These are phyloP conservation scores for Tulasnella calospora DNA, from an alignment of 768 basidiomycete species.

Conservation along the genomic window DNA sequence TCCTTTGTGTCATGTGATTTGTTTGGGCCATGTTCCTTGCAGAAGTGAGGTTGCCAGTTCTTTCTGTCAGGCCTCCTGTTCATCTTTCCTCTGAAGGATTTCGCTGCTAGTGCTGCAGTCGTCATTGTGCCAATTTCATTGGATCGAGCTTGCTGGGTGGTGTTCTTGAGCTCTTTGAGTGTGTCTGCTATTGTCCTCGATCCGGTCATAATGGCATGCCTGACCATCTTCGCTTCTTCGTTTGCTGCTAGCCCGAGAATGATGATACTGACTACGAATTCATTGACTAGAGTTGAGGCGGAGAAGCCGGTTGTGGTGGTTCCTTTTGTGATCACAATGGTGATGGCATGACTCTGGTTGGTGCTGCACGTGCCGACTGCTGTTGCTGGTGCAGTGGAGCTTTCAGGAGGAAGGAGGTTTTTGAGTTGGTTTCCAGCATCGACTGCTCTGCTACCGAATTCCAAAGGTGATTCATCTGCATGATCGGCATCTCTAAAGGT, in stretches of 20 bases:
- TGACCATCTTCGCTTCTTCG: too few species aligned
- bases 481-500: not conserved
- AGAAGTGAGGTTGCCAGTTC: not conserved
- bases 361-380: not conserved
- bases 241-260: not conserved
- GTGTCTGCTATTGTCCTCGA: too few species aligned
- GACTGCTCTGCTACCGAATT: not conserved
- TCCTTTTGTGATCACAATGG: not conserved
- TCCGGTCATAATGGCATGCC: too few species aligned
- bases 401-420: not conserved
- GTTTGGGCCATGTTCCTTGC: not conserved
- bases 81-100: too few species aligned
- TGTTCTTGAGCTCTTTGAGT: too few species aligned
- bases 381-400: not conserved
- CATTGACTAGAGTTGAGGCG: not conserved
- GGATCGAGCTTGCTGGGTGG: too few species aligned
- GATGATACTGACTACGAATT: not conserved
- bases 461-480: not conserved
- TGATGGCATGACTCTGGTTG: not conserved
- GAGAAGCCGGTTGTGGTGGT: not conserved
- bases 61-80: not conserved
- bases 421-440: not conserved
- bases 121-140: too few species aligned
- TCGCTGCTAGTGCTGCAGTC: too few species aligned
- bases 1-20: not conserved